These are phyloP conservation scores for Berkeleyomyces rouxiae DNA, from an alignment of 2,329 filamentous ascomycete species.

Conservation along the genomic window DNA sequence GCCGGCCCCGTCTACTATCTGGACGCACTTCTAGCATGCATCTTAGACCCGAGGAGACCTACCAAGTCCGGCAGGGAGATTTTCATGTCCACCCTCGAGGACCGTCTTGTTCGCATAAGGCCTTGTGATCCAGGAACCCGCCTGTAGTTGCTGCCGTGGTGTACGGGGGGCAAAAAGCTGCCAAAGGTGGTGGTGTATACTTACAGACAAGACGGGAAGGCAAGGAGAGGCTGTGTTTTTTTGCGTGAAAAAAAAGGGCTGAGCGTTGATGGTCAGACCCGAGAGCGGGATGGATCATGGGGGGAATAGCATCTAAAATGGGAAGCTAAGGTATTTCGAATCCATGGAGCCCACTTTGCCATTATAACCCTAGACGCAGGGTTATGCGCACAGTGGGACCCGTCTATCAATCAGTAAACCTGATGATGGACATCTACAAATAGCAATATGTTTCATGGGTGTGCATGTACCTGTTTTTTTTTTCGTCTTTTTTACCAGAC, in stretches of 20 bases:
- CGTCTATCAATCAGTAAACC: too few relatives aligned
- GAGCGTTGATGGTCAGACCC: neutral
- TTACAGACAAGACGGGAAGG: neutral
- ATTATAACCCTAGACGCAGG: too few relatives aligned
- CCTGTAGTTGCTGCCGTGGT: neutral
- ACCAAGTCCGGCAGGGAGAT: too few relatives aligned
- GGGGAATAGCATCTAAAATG: neutral
- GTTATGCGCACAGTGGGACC: too few relatives aligned
- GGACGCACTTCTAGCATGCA: too few relatives aligned
- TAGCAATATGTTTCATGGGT: neutral
- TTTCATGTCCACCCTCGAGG: too few relatives aligned
- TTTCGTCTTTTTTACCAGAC: neutral
- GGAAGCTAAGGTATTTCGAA: neutral
- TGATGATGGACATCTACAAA: neutral
- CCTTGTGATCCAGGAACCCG: neutral
- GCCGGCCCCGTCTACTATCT: too few relatives aligned
- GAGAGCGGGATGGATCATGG: neutral
- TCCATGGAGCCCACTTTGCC: neutral
- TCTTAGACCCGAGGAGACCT: too few relatives aligned
- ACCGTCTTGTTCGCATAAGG: neutral
- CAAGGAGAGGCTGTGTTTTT: neutral
- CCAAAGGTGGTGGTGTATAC: neutral
- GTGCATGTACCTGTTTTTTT: neutral
- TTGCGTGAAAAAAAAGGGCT: neutral
- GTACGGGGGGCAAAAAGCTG: neutral